These are phyloP conservation scores for Epichloe gansuensis DNA, from an alignment of 2,329 filamentous ascomycete genomes.

Conservation along the genomic window DNA sequence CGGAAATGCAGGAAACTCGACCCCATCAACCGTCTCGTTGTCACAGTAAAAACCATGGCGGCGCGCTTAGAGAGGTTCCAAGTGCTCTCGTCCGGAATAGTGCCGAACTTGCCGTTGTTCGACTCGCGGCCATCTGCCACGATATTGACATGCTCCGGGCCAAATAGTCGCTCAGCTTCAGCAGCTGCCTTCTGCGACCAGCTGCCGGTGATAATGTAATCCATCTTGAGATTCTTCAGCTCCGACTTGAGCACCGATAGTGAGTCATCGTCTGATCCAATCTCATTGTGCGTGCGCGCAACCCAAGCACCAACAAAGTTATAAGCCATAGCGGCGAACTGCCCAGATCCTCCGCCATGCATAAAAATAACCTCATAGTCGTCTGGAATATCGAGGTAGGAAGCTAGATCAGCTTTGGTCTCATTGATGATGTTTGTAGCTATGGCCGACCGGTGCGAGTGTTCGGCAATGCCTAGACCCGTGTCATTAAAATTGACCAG, in stretches of 20 bases:
- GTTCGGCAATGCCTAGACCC: constrained; percentile 76
- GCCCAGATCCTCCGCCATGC: constrained; percentile 71
- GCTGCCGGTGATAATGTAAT: constrained; percentile 82
- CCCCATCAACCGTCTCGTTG: constrained; percentile 89
- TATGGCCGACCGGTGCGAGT: constrained; percentile 73
- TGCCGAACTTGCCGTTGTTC: constrained; percentile 75
- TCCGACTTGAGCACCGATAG: constrained; percentile 36
- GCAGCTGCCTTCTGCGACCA: constrained; percentile 78
- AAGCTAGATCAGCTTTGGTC: constrained; percentile 60
- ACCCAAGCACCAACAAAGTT: constrained; percentile 81
- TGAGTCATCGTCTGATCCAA: constrained; percentile 24
- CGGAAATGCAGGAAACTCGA: constrained; percentile 75
- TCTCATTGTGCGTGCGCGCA: constrained; percentile 48
- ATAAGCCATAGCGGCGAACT: constrained; percentile 75
- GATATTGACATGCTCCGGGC: constrained; percentile 68
- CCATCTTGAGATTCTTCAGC: constrained; percentile 64
- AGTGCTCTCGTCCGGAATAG: constrained; percentile 62
- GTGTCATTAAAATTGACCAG: constrained; percentile 72
- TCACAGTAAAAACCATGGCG: constrained; percentile 76
- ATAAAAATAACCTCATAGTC: constrained; percentile 85
- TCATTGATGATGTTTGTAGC: constrained; percentile 70
- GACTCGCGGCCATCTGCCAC: constrained; percentile 53
- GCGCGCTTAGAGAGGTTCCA: constrained; percentile 63
- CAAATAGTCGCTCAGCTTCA: constrained; percentile 68
- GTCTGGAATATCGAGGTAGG: constrained; percentile 69